A percentile compares a stretch with the other conserved stretches of the same genome.
phyloP scores from a whole-genome alignment of 306 rosid species.

The Vicia villosa region DNA sequence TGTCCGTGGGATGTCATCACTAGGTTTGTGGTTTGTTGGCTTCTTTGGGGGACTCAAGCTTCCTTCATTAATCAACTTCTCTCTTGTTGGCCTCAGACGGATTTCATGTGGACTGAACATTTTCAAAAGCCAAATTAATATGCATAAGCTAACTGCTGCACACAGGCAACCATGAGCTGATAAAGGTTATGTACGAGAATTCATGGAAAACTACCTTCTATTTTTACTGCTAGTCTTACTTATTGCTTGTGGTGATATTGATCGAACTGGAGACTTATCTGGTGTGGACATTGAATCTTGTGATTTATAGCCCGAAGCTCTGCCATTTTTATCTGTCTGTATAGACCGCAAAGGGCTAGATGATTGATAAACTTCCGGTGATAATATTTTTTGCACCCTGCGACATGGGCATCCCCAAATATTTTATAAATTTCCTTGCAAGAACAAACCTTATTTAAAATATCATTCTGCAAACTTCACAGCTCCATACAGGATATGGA shows the following conservation, averaged over 20 bases:
- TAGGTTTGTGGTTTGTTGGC: slow-evolving; percentile 53
- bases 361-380: slow-evolving; percentile 40
- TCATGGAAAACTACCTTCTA: slow-evolving; percentile 54
- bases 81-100: slow-evolving; percentile 48
- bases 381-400: slow-evolving; percentile 49
- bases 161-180: slow-evolving; percentile 16
- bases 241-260: slow-evolving; percentile 54
- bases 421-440: slow-evolving; percentile 20
- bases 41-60: slow-evolving; percentile 59
- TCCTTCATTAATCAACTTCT: slow-evolving; percentile 44
- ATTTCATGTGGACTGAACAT: slow-evolving; percentile 51
- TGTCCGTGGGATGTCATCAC: slow-evolving; percentile 43
- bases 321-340: slow-evolving; percentile 45
- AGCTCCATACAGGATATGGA: background rate
- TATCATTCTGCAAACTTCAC: slow-evolving; percentile 15
- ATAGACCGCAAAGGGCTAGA: slow-evolving; percentile 49
- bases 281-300: slow-evolving; percentile 43
- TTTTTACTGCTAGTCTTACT: slow-evolving; percentile 49
- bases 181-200: slow-evolving; percentile 5
- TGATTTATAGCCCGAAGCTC: slow-evolving; percentile 37
- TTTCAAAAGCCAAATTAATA: slow-evolving; percentile 31
- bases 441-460: slow-evolving; percentile 15
- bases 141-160: slow-evolving; percentile 15
- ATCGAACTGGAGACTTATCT: slow-evolving; percentile 45
- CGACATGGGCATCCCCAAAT: slow-evolving; percentile 32